A percentile compares a stretch with the other conserved stretches of the same genome.
phyloP scores from a whole-genome alignment of 148 eudicot species.

The Arctostaphylos glauca region DNA sequence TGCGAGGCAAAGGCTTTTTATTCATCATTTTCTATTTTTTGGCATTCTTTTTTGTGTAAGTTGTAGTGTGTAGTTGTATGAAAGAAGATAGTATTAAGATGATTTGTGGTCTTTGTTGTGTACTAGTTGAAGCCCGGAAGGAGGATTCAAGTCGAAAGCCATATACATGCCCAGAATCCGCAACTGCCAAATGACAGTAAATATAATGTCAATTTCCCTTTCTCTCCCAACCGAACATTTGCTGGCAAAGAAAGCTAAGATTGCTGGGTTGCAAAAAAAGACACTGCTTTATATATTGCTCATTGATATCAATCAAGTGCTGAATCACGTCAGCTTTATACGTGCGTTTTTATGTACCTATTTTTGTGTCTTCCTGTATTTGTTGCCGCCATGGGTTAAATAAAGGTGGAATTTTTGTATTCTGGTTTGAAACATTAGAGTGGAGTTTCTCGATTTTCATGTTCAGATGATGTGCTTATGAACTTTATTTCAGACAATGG shows the following conservation, averaged over 20 bases:
- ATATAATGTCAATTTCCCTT: background rate
- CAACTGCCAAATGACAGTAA: background rate
- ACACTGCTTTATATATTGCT: background rate
- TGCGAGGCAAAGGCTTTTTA: background rate
- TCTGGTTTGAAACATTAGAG: background rate
- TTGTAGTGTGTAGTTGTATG: background rate
- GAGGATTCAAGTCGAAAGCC: background rate
- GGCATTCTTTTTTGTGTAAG: constrained; percentile 12
- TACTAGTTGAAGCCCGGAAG: constrained; percentile 2
- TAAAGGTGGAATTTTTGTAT: background rate
- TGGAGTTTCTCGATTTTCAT: background rate
- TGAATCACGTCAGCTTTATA: background rate
- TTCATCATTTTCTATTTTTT: background rate
- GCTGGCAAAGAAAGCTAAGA: background rate
- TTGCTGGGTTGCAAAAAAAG: no score
- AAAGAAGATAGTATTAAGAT: background rate
- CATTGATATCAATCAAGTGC: background rate
- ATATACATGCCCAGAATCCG: background rate
- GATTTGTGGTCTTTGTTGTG: background rate
- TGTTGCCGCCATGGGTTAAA: background rate
- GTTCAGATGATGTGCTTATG: background rate
- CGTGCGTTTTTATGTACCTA: background rate
- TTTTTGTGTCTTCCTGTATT: background rate
- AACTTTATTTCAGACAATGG: background rate
- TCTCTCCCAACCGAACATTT: background rate